phyloP scores from a whole-genome alignment of 108 stramenopile species.

The Conticribra weissflogii region DNA sequence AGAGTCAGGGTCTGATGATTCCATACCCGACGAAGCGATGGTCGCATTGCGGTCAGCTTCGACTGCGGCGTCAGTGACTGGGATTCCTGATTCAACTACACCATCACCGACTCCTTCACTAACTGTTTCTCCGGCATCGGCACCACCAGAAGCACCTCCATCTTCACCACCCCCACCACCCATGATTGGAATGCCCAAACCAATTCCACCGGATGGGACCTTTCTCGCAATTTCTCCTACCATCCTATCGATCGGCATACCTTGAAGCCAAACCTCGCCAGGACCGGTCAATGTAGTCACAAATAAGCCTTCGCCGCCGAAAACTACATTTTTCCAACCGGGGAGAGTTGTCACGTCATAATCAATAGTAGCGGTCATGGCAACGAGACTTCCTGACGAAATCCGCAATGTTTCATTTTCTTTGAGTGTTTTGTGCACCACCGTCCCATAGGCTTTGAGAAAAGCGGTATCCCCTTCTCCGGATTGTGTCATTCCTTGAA shows the following conservation, averaged over 20 bases:
- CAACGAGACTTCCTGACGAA: constrained; percentile 86
- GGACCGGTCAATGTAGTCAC: constrained; percentile 92
- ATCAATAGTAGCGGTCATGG: constrained; percentile 74
- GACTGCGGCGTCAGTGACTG: constrained; percentile 48
- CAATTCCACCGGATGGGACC: constrained; percentile 81
- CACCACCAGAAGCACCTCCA: constrained; percentile 48
- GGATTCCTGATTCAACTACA: constrained; percentile 10
- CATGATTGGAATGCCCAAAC: constrained; percentile 72
- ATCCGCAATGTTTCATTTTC: constrained; percentile 81
- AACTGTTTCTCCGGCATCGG: constrained; percentile 25
- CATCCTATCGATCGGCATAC: constrained; percentile 84
- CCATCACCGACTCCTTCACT: no score
- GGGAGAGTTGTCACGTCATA: constrained; percentile 86
- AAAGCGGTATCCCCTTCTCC: constrained; percentile 82
- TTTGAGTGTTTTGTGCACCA: constrained; percentile 78
- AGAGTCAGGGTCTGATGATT: constrained; percentile 57
- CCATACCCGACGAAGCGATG: constrained; percentile 68
- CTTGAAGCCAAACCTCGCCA: constrained; percentile 88
- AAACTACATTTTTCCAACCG: constrained; percentile 91
- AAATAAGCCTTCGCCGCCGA: constrained; percentile 92
- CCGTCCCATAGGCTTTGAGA: constrained; percentile 86
- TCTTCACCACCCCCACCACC: constrained; percentile 66
- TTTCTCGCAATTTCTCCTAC: constrained; percentile 86
- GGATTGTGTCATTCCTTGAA: no score
- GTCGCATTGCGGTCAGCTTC: constrained; percentile 77